A percentile compares a stretch with the other conserved stretches of the same genome.
Conservation (phyloP, 305 asterid genomes). For the Withania somnifera region DNA sequence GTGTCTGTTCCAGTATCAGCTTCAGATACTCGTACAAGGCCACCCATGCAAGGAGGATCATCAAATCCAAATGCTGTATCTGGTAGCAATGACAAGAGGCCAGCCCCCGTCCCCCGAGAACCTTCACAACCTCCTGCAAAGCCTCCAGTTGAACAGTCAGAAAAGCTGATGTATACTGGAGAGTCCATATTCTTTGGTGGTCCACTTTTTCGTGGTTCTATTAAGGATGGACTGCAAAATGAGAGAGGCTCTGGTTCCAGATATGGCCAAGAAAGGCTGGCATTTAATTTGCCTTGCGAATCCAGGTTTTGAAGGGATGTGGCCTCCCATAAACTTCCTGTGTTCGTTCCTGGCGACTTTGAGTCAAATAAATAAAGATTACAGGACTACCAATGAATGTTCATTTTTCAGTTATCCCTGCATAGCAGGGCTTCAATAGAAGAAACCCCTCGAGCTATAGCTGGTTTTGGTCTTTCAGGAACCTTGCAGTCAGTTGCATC, state of each 20-base stretch:
- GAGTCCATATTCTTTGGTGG: slow-evolving; percentile 95
- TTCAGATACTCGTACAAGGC: slow-evolving; percentile 52
- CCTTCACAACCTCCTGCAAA: slow-evolving; percentile 22
- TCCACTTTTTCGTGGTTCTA: slow-evolving; percentile 67
- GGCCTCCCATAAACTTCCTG: slow-evolving; percentile 85
- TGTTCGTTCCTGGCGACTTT: slow-evolving; percentile 65
- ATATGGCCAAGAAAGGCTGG: slow-evolving; percentile 35
- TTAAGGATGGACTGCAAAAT: slow-evolving; percentile 33
- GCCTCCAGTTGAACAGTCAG: slow-evolving; percentile 42
- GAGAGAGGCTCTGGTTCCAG: slow-evolving; percentile 34
- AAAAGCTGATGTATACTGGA: slow-evolving; percentile 58
- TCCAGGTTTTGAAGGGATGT: slow-evolving; percentile 66
- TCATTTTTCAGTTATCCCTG: background rate
- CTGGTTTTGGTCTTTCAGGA: slow-evolving; percentile 23
- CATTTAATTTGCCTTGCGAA: slow-evolving; percentile 35
- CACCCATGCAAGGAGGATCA: slow-evolving; percentile 19
- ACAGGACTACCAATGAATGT: background rate
- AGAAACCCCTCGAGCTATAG: slow-evolving; percentile 31
- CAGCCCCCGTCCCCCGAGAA: slow-evolving; percentile 25
- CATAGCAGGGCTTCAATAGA: background rate
- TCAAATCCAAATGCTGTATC: slow-evolving; percentile 24
- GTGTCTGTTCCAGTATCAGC: slow-evolving; percentile 69
- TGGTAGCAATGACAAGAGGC: slow-evolving; percentile 35
- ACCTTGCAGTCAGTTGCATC: slow-evolving; percentile 33
- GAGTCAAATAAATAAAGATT: slow-evolving; percentile 34